Evolutionary conservation across 78 protist genomes (phyloP).

Genomic region (Reticulomyxa filosa): DNA sequence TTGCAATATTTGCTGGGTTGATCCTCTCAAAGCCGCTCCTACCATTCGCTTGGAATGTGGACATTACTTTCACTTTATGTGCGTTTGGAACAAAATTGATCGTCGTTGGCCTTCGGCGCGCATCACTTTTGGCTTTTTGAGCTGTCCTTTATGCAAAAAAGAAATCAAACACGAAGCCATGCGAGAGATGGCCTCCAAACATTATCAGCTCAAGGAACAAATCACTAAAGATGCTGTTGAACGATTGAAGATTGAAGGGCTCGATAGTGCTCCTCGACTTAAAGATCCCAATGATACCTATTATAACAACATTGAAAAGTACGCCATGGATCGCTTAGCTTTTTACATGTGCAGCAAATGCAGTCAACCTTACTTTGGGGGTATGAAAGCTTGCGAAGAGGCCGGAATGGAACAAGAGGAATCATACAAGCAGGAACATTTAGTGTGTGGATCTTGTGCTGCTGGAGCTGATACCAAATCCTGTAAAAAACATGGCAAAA

Average conservation of each 20-base stretch:
- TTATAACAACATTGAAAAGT: no score
- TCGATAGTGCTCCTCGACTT: no score
- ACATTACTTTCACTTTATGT: constrained; percentile 36
- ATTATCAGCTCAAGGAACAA: no score
- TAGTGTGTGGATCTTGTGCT: constrained; percentile 3
- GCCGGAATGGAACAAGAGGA: constrained; percentile 1
- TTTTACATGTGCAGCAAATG: not conserved
- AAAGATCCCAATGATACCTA: no score
- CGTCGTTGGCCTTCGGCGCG: constrained; percentile 33
- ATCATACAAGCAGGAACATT: not conserved
- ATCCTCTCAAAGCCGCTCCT: constrained; percentile 27
- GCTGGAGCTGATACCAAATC: not conserved
- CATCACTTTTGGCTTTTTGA: constrained; percentile 38
- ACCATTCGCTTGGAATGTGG: constrained; percentile 40
- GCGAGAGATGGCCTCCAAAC: no score
- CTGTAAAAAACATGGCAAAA: constrained; percentile 29
- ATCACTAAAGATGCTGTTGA: no score
- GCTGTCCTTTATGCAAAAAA: constrained; percentile 38
- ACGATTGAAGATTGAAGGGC: no score
- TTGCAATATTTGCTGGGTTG: constrained; percentile 50
- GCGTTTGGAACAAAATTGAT: constrained; percentile 15
- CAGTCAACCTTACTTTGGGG: constrained; percentile 17
- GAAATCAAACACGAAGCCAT: constrained; percentile 25
- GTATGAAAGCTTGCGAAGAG: constrained; percentile 12
- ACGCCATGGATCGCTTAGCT: not conserved